phyloP scores from a whole-genome alignment of 1,284 basidiomycete species.

The Ustilago crameri region DNA sequence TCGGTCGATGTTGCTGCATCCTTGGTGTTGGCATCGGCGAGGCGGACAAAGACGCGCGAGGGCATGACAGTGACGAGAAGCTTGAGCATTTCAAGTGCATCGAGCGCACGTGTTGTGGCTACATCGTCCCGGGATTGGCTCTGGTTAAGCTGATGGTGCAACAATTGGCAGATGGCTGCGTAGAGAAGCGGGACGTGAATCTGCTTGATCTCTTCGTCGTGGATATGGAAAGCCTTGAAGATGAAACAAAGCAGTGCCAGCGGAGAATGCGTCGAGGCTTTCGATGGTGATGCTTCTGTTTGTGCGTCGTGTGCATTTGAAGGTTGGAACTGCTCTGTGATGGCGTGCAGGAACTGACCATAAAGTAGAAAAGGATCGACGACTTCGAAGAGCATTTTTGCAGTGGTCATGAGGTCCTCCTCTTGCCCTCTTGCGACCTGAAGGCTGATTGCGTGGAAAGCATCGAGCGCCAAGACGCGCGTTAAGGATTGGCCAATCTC shows the following conservation, averaged over 20 bases:
- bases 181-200: constrained; percentile 77
- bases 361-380: constrained; percentile 89
- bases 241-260: constrained; percentile 74
- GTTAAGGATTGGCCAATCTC: constrained; percentile 88
- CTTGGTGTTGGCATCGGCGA: not conserved
- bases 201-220: constrained; percentile 83
- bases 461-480: constrained; percentile 80
- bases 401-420: constrained; percentile 80
- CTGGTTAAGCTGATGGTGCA: constrained; percentile 15
- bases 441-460: constrained; percentile 75
- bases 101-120: constrained; percentile 6
- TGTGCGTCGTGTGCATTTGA: constrained; percentile 58
- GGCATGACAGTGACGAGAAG: constrained; percentile 53
- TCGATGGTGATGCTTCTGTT: not conserved
- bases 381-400: constrained; percentile 88
- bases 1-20: constrained; percentile 5
- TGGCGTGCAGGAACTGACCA: constrained; percentile 77
- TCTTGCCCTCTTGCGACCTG: constrained; percentile 75
- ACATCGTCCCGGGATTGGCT: not conserved
- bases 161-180: constrained; percentile 32
- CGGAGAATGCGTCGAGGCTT: constrained; percentile 16
- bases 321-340: constrained; percentile 68
- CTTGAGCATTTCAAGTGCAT: constrained; percentile 47
- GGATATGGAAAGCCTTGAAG: constrained; percentile 76
- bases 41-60: constrained; percentile 51